A percentile compares a stretch with the other conserved stretches of the same genome.
These are phyloP conservation scores for Mortierella alpina DNA, from an alignment of 192 early-diverging fungal genomes.

Conservation along the genomic window DNA sequence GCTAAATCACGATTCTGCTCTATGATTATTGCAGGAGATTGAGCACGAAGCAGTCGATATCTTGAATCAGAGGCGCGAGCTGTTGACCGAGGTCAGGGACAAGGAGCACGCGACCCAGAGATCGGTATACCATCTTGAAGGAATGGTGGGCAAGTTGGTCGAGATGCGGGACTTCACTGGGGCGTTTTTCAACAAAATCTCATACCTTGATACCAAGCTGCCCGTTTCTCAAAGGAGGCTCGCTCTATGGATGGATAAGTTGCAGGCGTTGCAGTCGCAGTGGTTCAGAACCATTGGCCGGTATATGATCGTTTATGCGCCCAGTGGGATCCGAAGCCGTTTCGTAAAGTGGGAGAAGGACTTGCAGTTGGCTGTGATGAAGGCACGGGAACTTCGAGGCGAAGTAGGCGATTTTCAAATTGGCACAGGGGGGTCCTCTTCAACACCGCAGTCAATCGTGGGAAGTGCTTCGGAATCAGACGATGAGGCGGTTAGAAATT, in stretches of 20 bases:
- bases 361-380: slow-evolving; percentile 27
- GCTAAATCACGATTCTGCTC: too few species aligned
- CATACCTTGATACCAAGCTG: slow-evolving; percentile 50
- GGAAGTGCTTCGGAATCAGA: neutral
- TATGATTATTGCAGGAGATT: slow-evolving; percentile 14
- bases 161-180: slow-evolving; percentile 52
- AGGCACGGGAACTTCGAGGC: slow-evolving; percentile 33
- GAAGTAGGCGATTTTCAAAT: slow-evolving; percentile 24
- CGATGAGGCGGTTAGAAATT: too few species aligned
- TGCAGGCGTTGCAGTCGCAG: slow-evolving; percentile 41
- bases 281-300: slow-evolving; percentile 46
- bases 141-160: slow-evolving; percentile 43
- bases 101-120: slow-evolving; percentile 45
- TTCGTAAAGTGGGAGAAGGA: slow-evolving; percentile 40
- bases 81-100: slow-evolving; percentile 32
- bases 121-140: slow-evolving; percentile 46
- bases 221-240: slow-evolving; percentile 40
- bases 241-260: slow-evolving; percentile 45
- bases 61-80: slow-evolving; percentile 16
- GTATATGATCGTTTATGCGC: slow-evolving; percentile 41
- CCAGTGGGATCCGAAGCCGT: slow-evolving; percentile 20
- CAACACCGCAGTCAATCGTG: neutral
- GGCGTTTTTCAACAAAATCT: slow-evolving; percentile 51
- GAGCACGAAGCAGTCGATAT: slow-evolving; percentile 28
- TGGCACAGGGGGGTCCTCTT: neutral